phyloP scores from a whole-genome alignment of 2,329 filamentous ascomycete genomes.

The Dryadomyces sulphureus region DNA sequence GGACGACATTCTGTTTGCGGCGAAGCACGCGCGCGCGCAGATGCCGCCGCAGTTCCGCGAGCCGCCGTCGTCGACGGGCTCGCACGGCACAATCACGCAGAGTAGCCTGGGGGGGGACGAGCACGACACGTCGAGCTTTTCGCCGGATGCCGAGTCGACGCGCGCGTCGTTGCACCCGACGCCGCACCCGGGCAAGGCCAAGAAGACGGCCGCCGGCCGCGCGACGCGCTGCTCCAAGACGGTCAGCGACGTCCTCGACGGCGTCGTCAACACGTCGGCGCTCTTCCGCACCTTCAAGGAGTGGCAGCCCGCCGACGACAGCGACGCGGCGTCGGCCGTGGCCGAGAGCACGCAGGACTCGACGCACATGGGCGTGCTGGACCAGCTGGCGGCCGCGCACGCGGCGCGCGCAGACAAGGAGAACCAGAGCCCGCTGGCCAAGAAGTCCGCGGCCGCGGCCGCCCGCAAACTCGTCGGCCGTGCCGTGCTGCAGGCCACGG shows the following conservation, averaged over 20 bases:
- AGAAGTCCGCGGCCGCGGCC: neutral
- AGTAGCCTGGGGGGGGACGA: slow-evolving; percentile 4
- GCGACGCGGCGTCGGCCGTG: neutral
- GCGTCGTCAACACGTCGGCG: slow-evolving; percentile 12
- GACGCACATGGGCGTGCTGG: slow-evolving; percentile 9
- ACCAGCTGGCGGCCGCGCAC: neutral
- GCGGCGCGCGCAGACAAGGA: slow-evolving; percentile 6
- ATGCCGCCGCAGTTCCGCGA: slow-evolving; percentile 11
- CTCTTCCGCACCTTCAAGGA: slow-evolving; percentile 12
- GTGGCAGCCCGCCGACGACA: slow-evolving; percentile 10
- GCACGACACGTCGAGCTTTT: slow-evolving; percentile 6
- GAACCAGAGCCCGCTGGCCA: slow-evolving; percentile 1
- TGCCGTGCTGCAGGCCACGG: slow-evolving; percentile 8
- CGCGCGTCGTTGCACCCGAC: slow-evolving; percentile 7
- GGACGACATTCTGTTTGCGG: slow-evolving; percentile 8
- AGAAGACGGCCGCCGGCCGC: neutral
- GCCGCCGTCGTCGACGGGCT: slow-evolving; percentile 13
- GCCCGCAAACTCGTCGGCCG: neutral
- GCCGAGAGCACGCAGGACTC: slow-evolving; percentile 2
- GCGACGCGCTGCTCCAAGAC: neutral
- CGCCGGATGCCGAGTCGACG: slow-evolving; percentile 12
- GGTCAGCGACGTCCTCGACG: slow-evolving; percentile 7
- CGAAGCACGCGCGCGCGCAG: slow-evolving; percentile 9
- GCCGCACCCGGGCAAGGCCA: too few species aligned
- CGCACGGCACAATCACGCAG: slow-evolving; percentile 12